phyloP scores from a whole-genome alignment of 1,139 yeast genomes.

The Suzukiozyma palmioleophila region DNA sequence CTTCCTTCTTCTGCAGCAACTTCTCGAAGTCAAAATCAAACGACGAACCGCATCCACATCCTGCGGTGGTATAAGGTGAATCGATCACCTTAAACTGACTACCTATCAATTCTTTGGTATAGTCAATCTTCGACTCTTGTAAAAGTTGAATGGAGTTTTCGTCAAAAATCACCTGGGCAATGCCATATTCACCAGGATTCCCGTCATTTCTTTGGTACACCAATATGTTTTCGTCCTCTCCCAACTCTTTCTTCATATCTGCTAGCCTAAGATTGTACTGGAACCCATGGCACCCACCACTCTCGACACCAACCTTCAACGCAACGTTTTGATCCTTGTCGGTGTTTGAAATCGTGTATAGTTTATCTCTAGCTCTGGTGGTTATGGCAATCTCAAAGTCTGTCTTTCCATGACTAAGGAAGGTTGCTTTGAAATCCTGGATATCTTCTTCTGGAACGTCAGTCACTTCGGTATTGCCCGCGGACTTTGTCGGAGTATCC shows the following conservation, averaged over 20 bases:
- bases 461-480: conserved; percentile 6
- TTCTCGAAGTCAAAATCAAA: conserved; percentile 83
- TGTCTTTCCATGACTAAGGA: conserved; percentile 31
- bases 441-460: conserved; percentile 20
- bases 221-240: conserved; percentile 29
- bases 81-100: conserved; percentile 89
- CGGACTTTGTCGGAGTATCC: neutral
- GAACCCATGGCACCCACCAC: conserved; percentile 99
- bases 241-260: conserved; percentile 40
- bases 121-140: conserved; percentile 84
- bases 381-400: conserved; percentile 38
- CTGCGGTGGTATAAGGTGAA: conserved; percentile 83
- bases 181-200: conserved; percentile 9
- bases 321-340: conserved; percentile 61
- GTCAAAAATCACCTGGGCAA: conserved; percentile 71
- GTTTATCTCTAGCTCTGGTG: conserved; percentile 41
- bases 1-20: conserved; percentile 21
- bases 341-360: conserved; percentile 49
- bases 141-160: conserved; percentile 75
- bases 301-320: conserved; percentile 76
- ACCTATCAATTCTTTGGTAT: conserved; percentile 90
- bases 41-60: conserved; percentile 97
- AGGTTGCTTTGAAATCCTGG: conserved; percentile 28
- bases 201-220: conserved; percentile 62
- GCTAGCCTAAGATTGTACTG: conserved; percentile 76